phyloP scores from a whole-genome alignment of 2,329 filamentous ascomycete genomes.

The Trichoderma sp. region DNA sequence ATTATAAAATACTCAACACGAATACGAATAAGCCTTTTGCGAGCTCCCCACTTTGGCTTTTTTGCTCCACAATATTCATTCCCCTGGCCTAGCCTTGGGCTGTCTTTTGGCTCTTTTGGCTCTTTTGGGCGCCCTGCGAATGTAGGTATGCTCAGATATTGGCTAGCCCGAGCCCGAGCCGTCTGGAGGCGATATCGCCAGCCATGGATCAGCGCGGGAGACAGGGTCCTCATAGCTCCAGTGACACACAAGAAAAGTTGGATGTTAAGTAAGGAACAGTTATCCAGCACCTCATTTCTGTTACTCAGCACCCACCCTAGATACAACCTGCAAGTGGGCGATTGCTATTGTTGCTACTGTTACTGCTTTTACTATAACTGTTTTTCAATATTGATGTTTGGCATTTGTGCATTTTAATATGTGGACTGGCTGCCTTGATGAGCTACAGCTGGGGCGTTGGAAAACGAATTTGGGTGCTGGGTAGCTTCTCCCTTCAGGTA shows the following conservation, averaged over 20 bases:
- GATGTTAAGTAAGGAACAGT: neutral
- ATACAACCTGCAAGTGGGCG: no score
- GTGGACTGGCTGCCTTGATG: no score
- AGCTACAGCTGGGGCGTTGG: no score
- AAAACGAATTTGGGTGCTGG: no score
- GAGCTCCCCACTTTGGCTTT: conserved; percentile 1
- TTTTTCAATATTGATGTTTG: no score
- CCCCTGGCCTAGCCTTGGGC: neutral
- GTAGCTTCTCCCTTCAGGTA: neutral
- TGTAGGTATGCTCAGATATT: neutral
- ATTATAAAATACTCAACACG: conserved; percentile 28
- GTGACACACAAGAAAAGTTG: neutral
- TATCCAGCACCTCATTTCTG: no score
- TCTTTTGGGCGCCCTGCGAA: neutral
- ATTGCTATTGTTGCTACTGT: no score
- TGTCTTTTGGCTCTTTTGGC: neutral
- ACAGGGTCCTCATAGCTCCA: neutral
- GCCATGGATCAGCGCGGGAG: neutral
- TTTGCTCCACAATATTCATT: conserved; percentile 2
- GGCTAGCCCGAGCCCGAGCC: neutral
- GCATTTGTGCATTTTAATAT: no score
- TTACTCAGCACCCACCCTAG: no score
- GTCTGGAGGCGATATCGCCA: neutral
- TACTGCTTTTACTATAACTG: no score
- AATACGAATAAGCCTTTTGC: conserved; percentile 33